Evolutionary conservation across 2,329 filamentous ascomycete species (phyloP).

Genomic region (Xylariaceae sp.): DNA sequence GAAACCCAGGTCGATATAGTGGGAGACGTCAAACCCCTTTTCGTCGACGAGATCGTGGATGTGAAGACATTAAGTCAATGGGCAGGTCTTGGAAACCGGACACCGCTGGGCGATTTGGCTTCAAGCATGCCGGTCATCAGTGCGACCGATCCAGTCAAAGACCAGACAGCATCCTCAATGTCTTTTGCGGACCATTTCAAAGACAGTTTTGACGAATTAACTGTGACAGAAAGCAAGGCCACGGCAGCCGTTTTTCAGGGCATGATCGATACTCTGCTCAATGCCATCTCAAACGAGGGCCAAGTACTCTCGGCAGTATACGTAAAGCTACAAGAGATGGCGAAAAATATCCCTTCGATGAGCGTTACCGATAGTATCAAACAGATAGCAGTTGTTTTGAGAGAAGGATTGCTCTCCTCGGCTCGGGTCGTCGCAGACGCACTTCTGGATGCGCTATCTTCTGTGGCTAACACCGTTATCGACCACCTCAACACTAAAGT

Average conservation of each 20-base stretch:
- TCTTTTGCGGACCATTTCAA: conserved; percentile 4
- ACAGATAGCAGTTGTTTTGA: conserved; percentile 2
- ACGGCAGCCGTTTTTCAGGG: not conserved
- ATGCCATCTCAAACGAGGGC: not conserved
- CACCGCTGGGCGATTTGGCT: not conserved
- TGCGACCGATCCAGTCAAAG: not conserved
- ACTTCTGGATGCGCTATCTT: not conserved
- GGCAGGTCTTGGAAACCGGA: conserved; percentile 3
- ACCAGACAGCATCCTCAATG: conserved; percentile 3
- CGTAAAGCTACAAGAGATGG: conserved; percentile 1
- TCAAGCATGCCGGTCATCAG: not conserved
- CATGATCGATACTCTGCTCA: not conserved
- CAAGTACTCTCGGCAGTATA: conserved; percentile 2
- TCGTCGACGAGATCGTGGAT: not conserved
- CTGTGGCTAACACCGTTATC: not conserved
- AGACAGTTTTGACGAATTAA: conserved; percentile 1
- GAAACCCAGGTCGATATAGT: not conserved
- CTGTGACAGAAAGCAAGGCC: not conserved
- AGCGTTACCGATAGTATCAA: conserved; percentile 3
- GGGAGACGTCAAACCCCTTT: not conserved
- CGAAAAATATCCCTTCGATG: not conserved
- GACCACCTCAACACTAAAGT: conserved; percentile 3
- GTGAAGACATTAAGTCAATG: conserved; percentile 5
- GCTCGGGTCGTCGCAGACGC: conserved; percentile 3
- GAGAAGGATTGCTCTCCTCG: conserved; percentile 1